phyloP scores from a whole-genome alignment of 192 early-diverging fungal species.

The Diversispora eburnea region DNA sequence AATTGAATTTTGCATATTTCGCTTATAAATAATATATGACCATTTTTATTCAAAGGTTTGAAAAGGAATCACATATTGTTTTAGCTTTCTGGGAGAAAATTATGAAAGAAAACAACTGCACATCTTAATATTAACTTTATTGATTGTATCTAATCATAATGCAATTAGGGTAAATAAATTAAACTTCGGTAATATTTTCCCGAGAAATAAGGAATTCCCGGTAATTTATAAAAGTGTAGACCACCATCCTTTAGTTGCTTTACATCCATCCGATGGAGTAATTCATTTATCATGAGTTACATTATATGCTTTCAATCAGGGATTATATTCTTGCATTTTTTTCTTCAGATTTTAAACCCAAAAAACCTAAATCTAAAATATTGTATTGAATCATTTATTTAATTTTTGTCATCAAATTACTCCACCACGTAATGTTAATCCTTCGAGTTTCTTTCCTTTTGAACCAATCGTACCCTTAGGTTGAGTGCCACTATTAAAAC shows the following conservation, averaged over 20 bases:
- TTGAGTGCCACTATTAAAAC: neutral
- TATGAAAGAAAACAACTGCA: too few relatives aligned
- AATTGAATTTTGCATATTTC: too few relatives aligned
- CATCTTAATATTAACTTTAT: too few relatives aligned
- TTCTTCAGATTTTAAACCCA: neutral
- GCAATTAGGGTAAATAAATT: too few relatives aligned
- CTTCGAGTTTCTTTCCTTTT: neutral
- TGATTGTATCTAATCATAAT: too few relatives aligned
- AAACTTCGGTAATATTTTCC: neutral
- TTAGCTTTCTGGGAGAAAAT: too few relatives aligned
- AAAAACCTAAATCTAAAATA: slow-evolving; percentile 8
- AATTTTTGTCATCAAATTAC: neutral
- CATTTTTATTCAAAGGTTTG: too few relatives aligned
- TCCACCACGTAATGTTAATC: slow-evolving; percentile 11
- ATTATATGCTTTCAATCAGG: neutral
- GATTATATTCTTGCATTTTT: neutral
- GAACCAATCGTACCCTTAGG: neutral
- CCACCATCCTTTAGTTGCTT: slow-evolving; percentile 14
- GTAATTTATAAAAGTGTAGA: neutral
- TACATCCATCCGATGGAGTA: neutral
- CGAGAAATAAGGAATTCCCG: neutral
- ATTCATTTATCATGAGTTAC: neutral
- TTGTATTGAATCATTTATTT: slow-evolving; percentile 6
- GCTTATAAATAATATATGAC: too few relatives aligned
- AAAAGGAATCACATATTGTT: too few relatives aligned